These are phyloP conservation scores for Mollisiaceae sp. DNA, from an alignment of 2,329 filamentous ascomycete genomes.

Conservation along the genomic window DNA sequence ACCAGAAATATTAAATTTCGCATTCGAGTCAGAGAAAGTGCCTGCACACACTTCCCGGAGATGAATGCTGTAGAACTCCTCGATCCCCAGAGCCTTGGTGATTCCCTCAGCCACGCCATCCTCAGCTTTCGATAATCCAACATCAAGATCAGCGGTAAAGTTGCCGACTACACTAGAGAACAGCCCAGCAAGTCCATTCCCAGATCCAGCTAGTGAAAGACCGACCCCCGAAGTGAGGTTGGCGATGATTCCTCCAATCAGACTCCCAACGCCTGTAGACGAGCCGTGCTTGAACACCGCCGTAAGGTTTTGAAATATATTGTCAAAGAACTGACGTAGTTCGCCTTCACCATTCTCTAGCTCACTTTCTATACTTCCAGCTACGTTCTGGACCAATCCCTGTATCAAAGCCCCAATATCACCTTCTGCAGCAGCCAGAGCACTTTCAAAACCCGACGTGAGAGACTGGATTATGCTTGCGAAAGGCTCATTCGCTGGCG, in stretches of 20 bases:
- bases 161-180: neutral
- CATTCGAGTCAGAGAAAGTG: neutral
- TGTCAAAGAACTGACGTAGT: neutral
- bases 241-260: neutral
- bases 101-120: neutral
- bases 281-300: neutral
- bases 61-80: conserved; percentile 3
- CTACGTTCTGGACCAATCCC: neutral
- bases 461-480: neutral
- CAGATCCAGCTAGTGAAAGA: neutral
- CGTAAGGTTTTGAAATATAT: neutral
- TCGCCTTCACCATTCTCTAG: neutral
- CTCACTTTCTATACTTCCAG: neutral
- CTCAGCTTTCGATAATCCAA: neutral
- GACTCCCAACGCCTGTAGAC: neutral
- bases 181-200: neutral
- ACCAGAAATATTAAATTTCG: neutral
- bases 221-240: neutral
- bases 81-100: neutral
- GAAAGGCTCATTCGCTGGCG: neutral
- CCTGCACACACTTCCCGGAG: conserved; percentile 1
- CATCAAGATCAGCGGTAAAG: neutral
- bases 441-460: neutral
- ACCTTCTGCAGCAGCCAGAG: neutral
- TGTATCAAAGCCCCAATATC: neutral